Conservation (phyloP, 768 basidiomycete species). For the Russula brevipes region DNA sequence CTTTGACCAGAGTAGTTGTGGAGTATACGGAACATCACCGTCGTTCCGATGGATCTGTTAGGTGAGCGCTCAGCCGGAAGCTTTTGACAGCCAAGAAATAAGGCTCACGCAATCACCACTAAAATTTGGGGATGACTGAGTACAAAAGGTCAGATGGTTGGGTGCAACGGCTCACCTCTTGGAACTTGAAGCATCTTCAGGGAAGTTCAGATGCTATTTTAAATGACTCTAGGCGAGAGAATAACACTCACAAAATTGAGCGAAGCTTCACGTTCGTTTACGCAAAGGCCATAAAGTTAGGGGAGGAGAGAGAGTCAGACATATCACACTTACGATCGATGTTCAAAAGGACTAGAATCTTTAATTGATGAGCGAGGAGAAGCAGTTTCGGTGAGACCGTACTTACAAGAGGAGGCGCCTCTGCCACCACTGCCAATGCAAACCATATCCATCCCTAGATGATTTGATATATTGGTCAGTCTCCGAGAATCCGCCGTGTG, state of each 20-base stretch:
- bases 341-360: constrained; percentile 1
- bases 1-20: not conserved
- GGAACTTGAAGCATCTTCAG: constrained; percentile 10
- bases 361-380: not conserved
- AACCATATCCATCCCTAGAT: constrained; percentile 18
- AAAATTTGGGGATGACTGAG: not conserved
- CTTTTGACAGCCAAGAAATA: not conserved
- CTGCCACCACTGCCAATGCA: constrained; percentile 10
- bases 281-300: not conserved
- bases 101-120: constrained; percentile 19
- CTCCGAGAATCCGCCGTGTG: too few relatives aligned
- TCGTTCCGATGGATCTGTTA: constrained; percentile 6
- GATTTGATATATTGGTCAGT: not conserved
- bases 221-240: not conserved
- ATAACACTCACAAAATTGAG: constrained; percentile 4
- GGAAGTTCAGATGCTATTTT: not conserved
- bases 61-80: not conserved
- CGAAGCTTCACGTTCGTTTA: not conserved
- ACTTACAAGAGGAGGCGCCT: constrained; percentile 16
- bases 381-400: too few relatives aligned
- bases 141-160: not conserved
- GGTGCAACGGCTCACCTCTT: constrained; percentile 4
- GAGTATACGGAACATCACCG: constrained; percentile 5
- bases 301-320: not conserved
- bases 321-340: not conserved